Evolutionary conservation across 441 rosid species (phyloP), one percentile per base, ranked within the genome.

Genomic region (Eutrema salsugineum): DNA sequence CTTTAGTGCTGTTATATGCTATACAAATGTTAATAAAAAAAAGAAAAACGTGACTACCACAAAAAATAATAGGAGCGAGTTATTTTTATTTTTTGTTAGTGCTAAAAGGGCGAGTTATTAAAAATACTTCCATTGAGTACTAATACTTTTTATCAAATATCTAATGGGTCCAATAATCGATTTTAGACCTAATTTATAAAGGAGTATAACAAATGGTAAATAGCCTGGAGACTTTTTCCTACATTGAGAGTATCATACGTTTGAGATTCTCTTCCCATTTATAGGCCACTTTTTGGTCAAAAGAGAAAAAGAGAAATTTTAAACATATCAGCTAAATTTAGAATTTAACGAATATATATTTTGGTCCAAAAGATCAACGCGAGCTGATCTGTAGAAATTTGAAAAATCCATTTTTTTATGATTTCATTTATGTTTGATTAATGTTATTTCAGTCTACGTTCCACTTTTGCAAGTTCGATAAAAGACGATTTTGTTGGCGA

Each of bases 191-290:
- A 44, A n/a, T 20, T 71, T 20, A 2, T 48, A 12, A 40, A 50
- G 24, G 43, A 28, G 32, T 43, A 16, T 0, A 46, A 47, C 54
- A 43, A 63, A 54, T 44, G 49, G 57, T 55, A 27, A 54, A 15
- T 6, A 32, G 72, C 15, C 16, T 30, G 35, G 27, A 24, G 27
- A 24, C 0, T 24, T 53, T 67, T 68, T 53, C 64, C 64, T 54
- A 68, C 70, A 75, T 36, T 75, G 59, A 68, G 69, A 61, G 59
- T 44, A 68, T 68, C 78, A 75, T 75, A 68, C 70, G 40, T 75
- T 68, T 54, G 15, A 61, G 74, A 75, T 68, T 75, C 74, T 47
- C 74, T 61, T 61, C 58, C 78, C 59, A 75, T 61, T 53, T 44
- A 54, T 75, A 68, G 78, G 38, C 46, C 17, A 66, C 22, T 54